Percentiles rank a stretch among this genome's conserved stretches.
These are phyloP conservation scores for Raddia guianensis DNA, from an alignment of 176 grass and related monocot species.

Conservation along the genomic window DNA sequence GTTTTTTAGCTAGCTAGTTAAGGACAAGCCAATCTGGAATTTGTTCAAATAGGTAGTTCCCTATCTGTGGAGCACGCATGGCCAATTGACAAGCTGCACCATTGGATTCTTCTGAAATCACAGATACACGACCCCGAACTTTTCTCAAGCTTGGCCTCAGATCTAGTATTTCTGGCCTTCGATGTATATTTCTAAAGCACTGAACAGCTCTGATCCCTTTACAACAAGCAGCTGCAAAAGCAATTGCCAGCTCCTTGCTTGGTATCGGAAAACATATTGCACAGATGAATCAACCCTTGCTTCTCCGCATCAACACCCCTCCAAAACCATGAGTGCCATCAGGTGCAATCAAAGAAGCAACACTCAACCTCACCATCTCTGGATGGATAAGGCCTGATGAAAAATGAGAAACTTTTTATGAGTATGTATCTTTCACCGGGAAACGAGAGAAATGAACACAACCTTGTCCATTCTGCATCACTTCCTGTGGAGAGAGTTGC, in stretches of 20 bases:
- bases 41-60: neutral
- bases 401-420: neutral
- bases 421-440: neutral
- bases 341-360: conserved; percentile 10
- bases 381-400: no score
- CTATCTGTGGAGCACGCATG: neutral
- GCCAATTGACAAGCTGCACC: neutral
- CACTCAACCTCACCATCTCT: conserved; percentile 18
- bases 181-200: neutral
- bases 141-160: neutral
- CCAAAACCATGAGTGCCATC: neutral
- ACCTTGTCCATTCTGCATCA: neutral
- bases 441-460: neutral
- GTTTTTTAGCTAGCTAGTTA: neutral
- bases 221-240: conserved; percentile 27
- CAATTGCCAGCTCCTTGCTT: neutral
- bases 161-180: neutral
- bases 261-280: conserved; percentile 18
- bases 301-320: conserved; percentile 25
- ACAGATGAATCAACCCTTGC: neutral
- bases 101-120: conserved; percentile 10
- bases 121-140: neutral
- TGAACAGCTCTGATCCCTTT: conserved; percentile 3
- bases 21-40: conserved; percentile 18
- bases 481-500: neutral